Base-by-base conservation (phyloP, 257 asterid species). In the Lantana camara region DNA sequence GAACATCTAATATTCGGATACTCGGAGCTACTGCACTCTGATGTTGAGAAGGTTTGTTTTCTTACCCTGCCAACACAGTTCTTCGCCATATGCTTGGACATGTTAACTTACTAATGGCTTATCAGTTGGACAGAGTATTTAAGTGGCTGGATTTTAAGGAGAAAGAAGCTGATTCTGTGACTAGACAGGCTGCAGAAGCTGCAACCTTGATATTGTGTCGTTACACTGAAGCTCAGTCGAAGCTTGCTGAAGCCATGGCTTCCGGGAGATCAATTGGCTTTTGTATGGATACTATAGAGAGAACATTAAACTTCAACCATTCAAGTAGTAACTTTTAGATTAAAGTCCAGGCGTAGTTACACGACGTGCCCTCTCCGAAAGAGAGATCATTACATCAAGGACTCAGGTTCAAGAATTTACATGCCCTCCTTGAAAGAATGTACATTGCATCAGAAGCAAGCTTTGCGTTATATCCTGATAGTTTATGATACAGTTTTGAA, bases 21-120 rank as follows among this genome's bases (percentile, higher is more conserved):
- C 89, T 81, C 95, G 0, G 88, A 80, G 71, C 77, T 82, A 32
- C 78, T 80, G 40, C 91, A 88, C 74, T 81, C 91, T 0, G 96
- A 85, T 74, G 95, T 81, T 55, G 66, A 73, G 71, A 83, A 85
- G 95, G 96, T 83, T 40, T 66, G 62, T 75, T 57, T 34, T 17
- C 66, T 38, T 29, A 16, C 67, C 1, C 35, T 23, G 17, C 3
- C 17, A 14, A 35, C 41, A 9, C 42, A n/a, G 1, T 70, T 23
- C 22, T 30, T 20, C 7, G 27, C 2, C 41, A 9, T 9, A 4
- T 66, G 7, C 13, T 20, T 41, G 12, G n/a, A 42, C 20, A 6
- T 21, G 23, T 34, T 52, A n/a, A 23, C 75, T 71, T 27, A 65
- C 50, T 12, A 52, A 35, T 63, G 57, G 34, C 32, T 40, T 12